A percentile compares a stretch with the other conserved stretches of the same genome.
Evolutionary conservation across 345 rosid genomes (phyloP).

Genomic region (Populus davidiana): DNA sequence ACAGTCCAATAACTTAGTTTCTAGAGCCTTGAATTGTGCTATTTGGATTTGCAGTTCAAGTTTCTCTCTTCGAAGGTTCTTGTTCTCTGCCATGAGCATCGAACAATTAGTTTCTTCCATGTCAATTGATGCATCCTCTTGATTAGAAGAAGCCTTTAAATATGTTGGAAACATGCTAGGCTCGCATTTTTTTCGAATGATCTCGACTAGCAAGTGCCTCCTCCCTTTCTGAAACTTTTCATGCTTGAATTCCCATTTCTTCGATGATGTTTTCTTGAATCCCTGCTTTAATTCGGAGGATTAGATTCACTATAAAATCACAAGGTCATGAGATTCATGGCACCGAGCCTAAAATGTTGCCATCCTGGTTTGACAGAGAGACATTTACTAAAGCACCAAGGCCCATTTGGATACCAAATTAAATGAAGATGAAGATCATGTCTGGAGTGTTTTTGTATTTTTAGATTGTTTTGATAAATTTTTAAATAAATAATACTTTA

Average conservation of each 20-base stretch:
- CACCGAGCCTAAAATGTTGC: too few species aligned
- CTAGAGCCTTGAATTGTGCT: slow-evolving; percentile 39
- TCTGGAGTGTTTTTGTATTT: too few species aligned
- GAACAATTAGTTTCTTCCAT: slow-evolving; percentile 1
- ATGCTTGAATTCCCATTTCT: slow-evolving; percentile 60
- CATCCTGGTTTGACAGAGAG: too few species aligned
- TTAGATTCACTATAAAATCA: not conserved
- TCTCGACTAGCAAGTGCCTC: slow-evolving; percentile 46
- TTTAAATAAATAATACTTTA: too few species aligned
- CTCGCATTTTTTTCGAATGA: slow-evolving; percentile 46
- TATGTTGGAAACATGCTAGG: slow-evolving; percentile 45
- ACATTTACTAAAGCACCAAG: too few species aligned
- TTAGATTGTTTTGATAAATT: too few species aligned
- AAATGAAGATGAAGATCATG: too few species aligned
- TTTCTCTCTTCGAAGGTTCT: slow-evolving; percentile 39
- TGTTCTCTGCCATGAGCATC: slow-evolving; percentile 42
- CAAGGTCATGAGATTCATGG: not conserved
- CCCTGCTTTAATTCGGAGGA: slow-evolving; percentile 35
- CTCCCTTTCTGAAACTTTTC: slow-evolving; percentile 49
- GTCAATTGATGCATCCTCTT: not conserved
- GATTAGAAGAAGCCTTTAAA: slow-evolving; percentile 33
- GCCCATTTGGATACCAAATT: too few species aligned
- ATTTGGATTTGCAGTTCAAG: slow-evolving; percentile 43
- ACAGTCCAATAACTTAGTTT: slow-evolving; percentile 43
- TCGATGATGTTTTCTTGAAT: slow-evolving; percentile 57